These are phyloP conservation scores for Fusarium pseudograminearum DNA, from an alignment of 2,329 filamentous ascomycete genomes.

Conservation along the genomic window DNA sequence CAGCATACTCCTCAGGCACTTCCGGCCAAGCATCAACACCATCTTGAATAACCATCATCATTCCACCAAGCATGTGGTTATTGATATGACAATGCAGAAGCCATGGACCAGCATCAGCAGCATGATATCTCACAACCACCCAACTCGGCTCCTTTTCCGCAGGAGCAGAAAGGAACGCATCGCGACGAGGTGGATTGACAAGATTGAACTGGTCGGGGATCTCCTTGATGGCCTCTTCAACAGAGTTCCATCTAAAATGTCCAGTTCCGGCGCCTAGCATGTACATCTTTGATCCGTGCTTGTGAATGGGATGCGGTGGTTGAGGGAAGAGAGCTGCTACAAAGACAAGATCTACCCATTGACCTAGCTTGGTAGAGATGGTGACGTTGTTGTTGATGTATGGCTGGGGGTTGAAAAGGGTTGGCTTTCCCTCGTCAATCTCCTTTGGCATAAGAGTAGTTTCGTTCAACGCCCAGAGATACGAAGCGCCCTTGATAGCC, in stretches of 20 bases:
- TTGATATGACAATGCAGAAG: slow-evolving; percentile 68
- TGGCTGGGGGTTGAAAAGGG: slow-evolving; percentile 59
- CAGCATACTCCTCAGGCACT: slow-evolving; percentile 55
- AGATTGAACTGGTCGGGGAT: slow-evolving; percentile 68
- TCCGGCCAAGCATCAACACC: slow-evolving; percentile 59
- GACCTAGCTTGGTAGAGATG: slow-evolving; percentile 59
- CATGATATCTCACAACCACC: slow-evolving; percentile 66
- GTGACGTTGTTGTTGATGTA: slow-evolving; percentile 58
- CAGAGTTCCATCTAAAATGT: slow-evolving; percentile 63
- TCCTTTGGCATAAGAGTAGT: slow-evolving; percentile 56
- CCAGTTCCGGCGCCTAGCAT: slow-evolving; percentile 65
- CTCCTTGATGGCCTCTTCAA: slow-evolving; percentile 63
- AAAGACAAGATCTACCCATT: slow-evolving; percentile 70
- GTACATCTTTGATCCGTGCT: slow-evolving; percentile 72
- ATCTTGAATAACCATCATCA: slow-evolving; percentile 65
- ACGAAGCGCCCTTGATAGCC: slow-evolving; percentile 57
- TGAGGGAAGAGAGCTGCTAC: slow-evolving; percentile 58
- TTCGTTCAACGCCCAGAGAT: slow-evolving; percentile 66
- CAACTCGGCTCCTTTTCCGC: slow-evolving; percentile 49
- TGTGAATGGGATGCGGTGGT: slow-evolving; percentile 70
- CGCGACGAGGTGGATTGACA: slow-evolving; percentile 64
- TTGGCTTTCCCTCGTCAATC: slow-evolving; percentile 55
- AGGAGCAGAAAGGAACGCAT: slow-evolving; percentile 52
- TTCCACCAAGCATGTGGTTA: slow-evolving; percentile 66
- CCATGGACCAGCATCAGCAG: slow-evolving; percentile 65